Evolutionary conservation across 1,284 basidiomycete genomes (phyloP).

Genomic region (Boletus hoseneyae): DNA sequence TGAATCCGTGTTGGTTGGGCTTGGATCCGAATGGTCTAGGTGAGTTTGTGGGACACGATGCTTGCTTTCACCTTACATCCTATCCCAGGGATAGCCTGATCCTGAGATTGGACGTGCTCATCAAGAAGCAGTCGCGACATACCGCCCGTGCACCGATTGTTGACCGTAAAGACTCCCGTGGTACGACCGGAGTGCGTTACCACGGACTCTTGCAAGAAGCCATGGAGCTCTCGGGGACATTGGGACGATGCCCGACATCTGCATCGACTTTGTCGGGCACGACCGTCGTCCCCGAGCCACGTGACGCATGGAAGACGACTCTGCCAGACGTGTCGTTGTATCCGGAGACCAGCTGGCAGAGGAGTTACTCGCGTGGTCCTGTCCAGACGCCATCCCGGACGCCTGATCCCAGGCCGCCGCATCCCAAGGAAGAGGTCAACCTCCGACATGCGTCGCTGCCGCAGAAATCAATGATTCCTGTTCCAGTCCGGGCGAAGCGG

Average conservation of each 20-base stretch:
- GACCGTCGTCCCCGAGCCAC: conserved; percentile 7
- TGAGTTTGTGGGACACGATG: conserved; percentile 28
- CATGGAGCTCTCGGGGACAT: conserved; percentile 31
- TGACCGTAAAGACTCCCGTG: conserved; percentile 8
- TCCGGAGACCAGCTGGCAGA: conserved; percentile 43
- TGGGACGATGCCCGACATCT: conserved; percentile 1
- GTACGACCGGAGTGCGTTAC: conserved; percentile 43
- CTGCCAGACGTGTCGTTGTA: conserved; percentile 44
- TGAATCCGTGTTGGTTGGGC: conserved; percentile 32
- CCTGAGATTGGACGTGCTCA: conserved; percentile 52
- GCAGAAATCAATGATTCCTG: conserved; percentile 44
- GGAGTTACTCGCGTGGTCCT: conserved; percentile 48
- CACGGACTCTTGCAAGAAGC: conserved; percentile 56
- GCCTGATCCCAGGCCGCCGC: conserved; percentile 40
- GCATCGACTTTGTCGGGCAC: conserved; percentile 12
- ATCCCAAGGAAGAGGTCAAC: conserved; percentile 61
- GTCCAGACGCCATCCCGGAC: conserved; percentile 56
- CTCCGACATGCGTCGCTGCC: conserved; percentile 49
- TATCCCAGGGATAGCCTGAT: conserved; percentile 48
- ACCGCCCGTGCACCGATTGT: conserved; percentile 32
- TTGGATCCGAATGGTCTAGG: conserved; percentile 53
- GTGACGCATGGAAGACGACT: background rate
- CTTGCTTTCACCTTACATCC: conserved; percentile 2
- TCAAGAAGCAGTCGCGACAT: conserved; percentile 60
- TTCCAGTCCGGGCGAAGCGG: conserved; percentile 41